Evolutionary conservation across 352 stramenopile species (phyloP).

Genomic region (Pythium aphanidermatum): DNA sequence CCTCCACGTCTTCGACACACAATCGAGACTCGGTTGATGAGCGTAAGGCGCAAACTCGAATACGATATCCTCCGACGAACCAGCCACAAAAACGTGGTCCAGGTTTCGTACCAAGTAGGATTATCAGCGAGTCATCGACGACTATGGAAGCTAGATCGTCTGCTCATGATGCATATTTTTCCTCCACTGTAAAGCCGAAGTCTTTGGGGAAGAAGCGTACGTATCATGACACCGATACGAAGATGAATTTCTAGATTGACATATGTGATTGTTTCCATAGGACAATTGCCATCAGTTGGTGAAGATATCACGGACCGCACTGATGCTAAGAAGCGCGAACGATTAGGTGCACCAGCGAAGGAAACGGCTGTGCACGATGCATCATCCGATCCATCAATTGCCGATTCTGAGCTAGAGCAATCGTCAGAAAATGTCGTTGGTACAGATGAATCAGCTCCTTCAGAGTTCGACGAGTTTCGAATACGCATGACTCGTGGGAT

Average conservation of each 20-base stretch:
- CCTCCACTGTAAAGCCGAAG: too few relatives aligned
- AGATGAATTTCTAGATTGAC: too few relatives aligned
- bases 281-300: too few relatives aligned
- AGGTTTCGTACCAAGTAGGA: slow-evolving; percentile 21
- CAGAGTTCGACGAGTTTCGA: slow-evolving; percentile 48
- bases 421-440: not conserved
- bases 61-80: slow-evolving; percentile 26
- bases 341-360: too few relatives aligned
- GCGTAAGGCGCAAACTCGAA: slow-evolving; percentile 30
- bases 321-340: too few relatives aligned
- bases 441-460: not conserved
- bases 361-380: too few relatives aligned
- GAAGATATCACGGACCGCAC: too few relatives aligned
- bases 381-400: too few relatives aligned
- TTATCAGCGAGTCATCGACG: slow-evolving; percentile 12
- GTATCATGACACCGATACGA: too few relatives aligned
- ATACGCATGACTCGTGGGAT: slow-evolving; percentile 58
- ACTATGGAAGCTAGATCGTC: not conserved
- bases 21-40: slow-evolving; percentile 17
- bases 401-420: too few relatives aligned
- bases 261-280: too few relatives aligned
- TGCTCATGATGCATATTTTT: too few relatives aligned
- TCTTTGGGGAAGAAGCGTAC: slow-evolving; percentile 20
- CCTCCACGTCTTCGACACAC: slow-evolving; percentile 1
- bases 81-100: slow-evolving; percentile 13